Conservation (phyloP, 805 yeast genomes). For the Saccharomycopsis olivae region DNA sequence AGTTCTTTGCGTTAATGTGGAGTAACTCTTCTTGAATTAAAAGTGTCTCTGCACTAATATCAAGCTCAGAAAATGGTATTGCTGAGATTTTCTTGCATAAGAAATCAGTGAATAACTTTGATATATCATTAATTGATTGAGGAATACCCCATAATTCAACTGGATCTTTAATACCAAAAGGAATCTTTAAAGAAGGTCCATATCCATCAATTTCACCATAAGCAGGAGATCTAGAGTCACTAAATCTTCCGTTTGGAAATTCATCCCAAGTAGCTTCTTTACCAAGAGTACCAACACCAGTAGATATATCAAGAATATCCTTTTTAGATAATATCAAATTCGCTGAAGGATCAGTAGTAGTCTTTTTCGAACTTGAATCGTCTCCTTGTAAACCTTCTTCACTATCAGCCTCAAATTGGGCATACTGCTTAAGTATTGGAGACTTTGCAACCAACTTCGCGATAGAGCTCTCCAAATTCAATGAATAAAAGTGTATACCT, state of each 20-base stretch:
- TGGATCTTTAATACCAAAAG: conserved; percentile 38
- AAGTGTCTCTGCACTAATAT: conserved; percentile 81
- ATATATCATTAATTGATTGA: conserved; percentile 43
- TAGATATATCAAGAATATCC: conserved; percentile 63
- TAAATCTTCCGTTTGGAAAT: conserved; percentile 90
- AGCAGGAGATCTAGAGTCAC: conserved; percentile 93
- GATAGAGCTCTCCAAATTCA: conserved; percentile 85
- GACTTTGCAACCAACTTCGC: conserved; percentile 72
- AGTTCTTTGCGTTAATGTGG: conserved; percentile 60
- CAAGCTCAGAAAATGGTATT: conserved; percentile 87
- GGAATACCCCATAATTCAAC: conserved; percentile 77
- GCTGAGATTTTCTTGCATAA: conserved; percentile 64
- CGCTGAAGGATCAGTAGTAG: neutral
- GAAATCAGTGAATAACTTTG: conserved; percentile 59
- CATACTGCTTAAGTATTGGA: conserved; percentile 13
- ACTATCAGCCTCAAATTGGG: conserved; percentile 11
- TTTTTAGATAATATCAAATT: conserved; percentile 30
- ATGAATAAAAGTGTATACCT: conserved; percentile 87
- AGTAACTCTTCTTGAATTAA: conserved; percentile 86
- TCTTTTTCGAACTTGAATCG: neutral
- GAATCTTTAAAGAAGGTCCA: conserved; percentile 71
- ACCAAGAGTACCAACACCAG: conserved; percentile 77
- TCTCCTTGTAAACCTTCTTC: conserved; percentile 17
- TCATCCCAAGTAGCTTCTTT: conserved; percentile 96
- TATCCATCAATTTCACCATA: conserved; percentile 98